Evolutionary conservation across 2,329 filamentous ascomycete species (phyloP).

Genomic region (Fusarium sp.): DNA sequence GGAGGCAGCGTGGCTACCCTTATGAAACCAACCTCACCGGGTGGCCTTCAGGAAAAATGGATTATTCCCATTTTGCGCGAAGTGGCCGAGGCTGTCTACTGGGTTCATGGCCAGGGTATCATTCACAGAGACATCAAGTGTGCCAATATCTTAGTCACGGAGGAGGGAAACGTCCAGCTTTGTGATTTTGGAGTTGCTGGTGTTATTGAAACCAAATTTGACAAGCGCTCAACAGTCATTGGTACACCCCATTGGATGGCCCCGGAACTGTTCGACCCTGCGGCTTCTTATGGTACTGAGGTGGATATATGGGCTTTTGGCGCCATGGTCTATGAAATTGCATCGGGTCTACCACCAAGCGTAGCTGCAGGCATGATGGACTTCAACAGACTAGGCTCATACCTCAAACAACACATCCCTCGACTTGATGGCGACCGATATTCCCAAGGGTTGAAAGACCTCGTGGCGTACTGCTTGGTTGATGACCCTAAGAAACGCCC

Average conservation of each 20-base stretch:
- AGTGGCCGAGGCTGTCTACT: conserved; percentile 71
- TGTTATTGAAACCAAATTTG: conserved; percentile 76
- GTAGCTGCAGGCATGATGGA: conserved; percentile 61
- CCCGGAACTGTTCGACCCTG: conserved; percentile 75
- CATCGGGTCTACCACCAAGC: conserved; percentile 79
- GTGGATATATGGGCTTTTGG: conserved; percentile 89
- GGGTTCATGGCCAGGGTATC: conserved; percentile 74
- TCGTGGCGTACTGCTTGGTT: conserved; percentile 78
- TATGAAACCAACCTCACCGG: conserved; percentile 73
- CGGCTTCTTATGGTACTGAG: conserved; percentile 73
- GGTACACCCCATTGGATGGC: conserved; percentile 91
- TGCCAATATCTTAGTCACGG: conserved; percentile 82
- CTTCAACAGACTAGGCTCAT: conserved; percentile 61
- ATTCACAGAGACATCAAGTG: conserved; percentile 79
- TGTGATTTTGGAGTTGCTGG: conserved; percentile 88
- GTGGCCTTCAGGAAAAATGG: conserved; percentile 75
- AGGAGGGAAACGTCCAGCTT: conserved; percentile 79
- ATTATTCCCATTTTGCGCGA: conserved; percentile 74
- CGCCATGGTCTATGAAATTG: conserved; percentile 82
- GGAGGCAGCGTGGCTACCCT: conserved; percentile 82
- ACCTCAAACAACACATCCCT: conserved; percentile 70
- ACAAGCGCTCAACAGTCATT: conserved; percentile 83
- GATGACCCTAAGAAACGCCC: conserved; percentile 75
- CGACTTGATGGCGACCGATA: conserved; percentile 77
- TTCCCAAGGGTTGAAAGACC: conserved; percentile 72